phyloP scores from a whole-genome alignment of 441 rosid species.

The Populus hybrid region DNA sequence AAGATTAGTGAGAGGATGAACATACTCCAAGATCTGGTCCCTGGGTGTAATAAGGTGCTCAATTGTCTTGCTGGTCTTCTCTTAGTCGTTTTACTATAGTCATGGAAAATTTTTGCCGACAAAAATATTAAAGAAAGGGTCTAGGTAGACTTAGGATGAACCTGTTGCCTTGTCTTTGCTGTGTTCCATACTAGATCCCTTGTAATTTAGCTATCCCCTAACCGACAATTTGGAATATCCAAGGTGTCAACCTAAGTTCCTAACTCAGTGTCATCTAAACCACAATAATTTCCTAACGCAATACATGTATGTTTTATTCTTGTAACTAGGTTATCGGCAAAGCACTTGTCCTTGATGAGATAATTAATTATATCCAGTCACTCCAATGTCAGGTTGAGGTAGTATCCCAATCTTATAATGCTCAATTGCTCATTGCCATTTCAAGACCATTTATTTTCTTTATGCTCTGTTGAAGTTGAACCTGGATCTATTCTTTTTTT shows the following conservation, averaged over 20 bases:
- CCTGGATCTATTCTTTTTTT: not conserved
- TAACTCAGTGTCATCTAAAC: constrained; percentile 1
- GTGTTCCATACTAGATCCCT: not conserved
- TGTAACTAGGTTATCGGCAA: constrained; percentile 68
- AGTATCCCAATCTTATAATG: constrained; percentile 1
- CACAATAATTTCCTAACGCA: not conserved
- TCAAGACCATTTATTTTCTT: not conserved
- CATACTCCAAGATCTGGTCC: constrained; percentile 80
- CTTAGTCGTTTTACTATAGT: not conserved
- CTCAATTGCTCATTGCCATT: not conserved
- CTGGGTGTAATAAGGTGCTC: constrained; percentile 81
- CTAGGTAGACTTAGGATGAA: constrained; percentile 1
- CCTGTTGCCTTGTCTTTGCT: not conserved
- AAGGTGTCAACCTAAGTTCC: not conserved
- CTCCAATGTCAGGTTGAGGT: constrained; percentile 87
- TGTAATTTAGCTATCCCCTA: not conserved
- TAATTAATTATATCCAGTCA: constrained; percentile 83
- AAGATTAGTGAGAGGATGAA: constrained; percentile 92
- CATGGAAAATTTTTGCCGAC: not conserved
- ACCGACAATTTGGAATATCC: not conserved
- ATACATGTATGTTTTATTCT: not conserved
- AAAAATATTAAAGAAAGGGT: not conserved
- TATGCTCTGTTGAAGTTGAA: not conserved
- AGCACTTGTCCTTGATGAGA: constrained; percentile 87
- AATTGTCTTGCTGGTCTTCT: not conserved